Evolutionary conservation across 179 eudicot genomes (phyloP).

Genomic region (Beta macrorhiza): DNA sequence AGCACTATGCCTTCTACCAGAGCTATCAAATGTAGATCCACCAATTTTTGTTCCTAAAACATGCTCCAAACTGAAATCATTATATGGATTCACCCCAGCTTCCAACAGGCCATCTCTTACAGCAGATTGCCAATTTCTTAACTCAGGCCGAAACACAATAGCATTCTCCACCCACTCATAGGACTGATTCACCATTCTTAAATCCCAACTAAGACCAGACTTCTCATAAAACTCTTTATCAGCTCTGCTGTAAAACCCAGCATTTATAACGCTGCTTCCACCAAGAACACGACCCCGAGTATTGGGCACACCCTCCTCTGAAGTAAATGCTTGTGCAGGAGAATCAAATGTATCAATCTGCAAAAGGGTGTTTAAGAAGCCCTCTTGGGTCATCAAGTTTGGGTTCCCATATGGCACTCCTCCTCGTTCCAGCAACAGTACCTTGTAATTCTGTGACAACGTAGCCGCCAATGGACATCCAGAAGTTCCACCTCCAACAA

Average conservation of each 20-base stretch:
- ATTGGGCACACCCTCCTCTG: constrained; percentile 91
- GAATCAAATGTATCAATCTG: constrained; percentile 53
- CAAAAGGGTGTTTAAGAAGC: constrained; percentile 58
- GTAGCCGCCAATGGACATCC: constrained; percentile 95
- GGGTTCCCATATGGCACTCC: constrained; percentile 60
- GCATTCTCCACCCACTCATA: constrained; percentile 82
- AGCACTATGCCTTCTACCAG: constrained; percentile 71
- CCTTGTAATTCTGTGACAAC: constrained; percentile 51
- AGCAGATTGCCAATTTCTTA: constrained; percentile 70
- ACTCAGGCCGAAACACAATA: constrained; percentile 71
- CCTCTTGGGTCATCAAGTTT: constrained; percentile 68
- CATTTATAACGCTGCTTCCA: constrained; percentile 90
- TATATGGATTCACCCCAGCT: constrained; percentile 66
- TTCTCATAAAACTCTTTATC: constrained; percentile 55
- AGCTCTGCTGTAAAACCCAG: constrained; percentile 89
- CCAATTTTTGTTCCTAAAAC: constrained; percentile 79
- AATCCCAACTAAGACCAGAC: constrained; percentile 63
- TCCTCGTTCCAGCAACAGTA: constrained; percentile 78
- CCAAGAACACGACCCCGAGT: constrained; percentile 97
- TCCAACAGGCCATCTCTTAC: constrained; percentile 70
- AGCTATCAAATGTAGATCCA: constrained; percentile 73
- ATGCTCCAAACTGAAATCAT: constrained; percentile 70
- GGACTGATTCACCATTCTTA: constrained; percentile 53
- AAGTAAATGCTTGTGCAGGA: constrained; percentile 77
- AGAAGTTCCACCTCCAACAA: constrained; percentile 91